phyloP scores from a whole-genome alignment of 352 stramenopile species.

The Thraustochytrium striatum region DNA sequence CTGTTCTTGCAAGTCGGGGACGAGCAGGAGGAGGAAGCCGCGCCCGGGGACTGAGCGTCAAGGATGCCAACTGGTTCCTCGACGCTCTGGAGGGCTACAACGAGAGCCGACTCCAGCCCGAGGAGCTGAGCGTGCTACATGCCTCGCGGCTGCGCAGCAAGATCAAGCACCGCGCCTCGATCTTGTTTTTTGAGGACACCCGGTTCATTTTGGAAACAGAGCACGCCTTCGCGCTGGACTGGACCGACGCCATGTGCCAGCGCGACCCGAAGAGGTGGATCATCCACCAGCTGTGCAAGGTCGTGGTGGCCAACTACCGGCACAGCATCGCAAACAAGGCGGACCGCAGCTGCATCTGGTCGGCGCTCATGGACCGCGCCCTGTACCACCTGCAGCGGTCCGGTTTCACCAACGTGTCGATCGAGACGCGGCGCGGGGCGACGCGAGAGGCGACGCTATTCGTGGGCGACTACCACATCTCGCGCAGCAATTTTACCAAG shows the following conservation, averaged over 20 bases:
- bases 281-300: slow-evolving; percentile 41
- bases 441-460: slow-evolving; percentile 36
- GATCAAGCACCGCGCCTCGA: slow-evolving; percentile 27
- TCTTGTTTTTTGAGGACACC: slow-evolving; percentile 32
- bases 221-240: slow-evolving; percentile 11
- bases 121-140: background rate
- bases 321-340: slow-evolving; percentile 7
- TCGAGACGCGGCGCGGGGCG: background rate
- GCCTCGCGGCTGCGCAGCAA: background rate
- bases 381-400: slow-evolving; percentile 35
- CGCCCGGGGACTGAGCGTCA: too few relatives aligned
- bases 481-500: slow-evolving; percentile 36
- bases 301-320: slow-evolving; percentile 27
- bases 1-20: too few relatives aligned
- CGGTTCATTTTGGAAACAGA: slow-evolving; percentile 9
- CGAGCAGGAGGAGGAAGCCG: too few relatives aligned
- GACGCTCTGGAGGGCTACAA: slow-evolving; percentile 24
- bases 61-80: slow-evolving; percentile 33
- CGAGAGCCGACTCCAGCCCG: background rate
- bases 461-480: slow-evolving; percentile 46
- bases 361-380: slow-evolving; percentile 30
- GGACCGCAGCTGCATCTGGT: slow-evolving; percentile 42
- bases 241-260: slow-evolving; percentile 21
- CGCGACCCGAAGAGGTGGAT: slow-evolving; percentile 39
- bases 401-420: slow-evolving; percentile 22